phyloP scores from a whole-genome alignment of 2,329 filamentous ascomycete genomes.

The Xylariaceae sp. region DNA sequence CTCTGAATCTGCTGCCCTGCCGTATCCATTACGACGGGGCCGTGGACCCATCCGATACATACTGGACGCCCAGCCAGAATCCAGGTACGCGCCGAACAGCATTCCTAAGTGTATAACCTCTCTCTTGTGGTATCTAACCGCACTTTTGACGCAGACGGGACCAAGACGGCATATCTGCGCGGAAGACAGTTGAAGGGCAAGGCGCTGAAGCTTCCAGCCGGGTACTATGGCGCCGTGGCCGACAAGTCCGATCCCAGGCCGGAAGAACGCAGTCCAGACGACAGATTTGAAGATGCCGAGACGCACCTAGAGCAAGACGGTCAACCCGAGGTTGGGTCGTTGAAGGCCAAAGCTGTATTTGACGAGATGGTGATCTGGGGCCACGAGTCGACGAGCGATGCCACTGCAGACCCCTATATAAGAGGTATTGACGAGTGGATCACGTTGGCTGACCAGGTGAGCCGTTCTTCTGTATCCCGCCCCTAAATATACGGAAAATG shows the following conservation, averaged over 20 bases:
- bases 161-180: constrained; percentile 60
- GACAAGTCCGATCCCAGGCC: constrained; percentile 34
- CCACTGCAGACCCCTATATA: constrained; percentile 59
- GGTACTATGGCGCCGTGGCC: constrained; percentile 60
- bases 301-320: constrained; percentile 37
- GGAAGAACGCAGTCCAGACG: constrained; percentile 18
- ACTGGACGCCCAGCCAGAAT: constrained; percentile 58
- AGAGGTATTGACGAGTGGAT: constrained; percentile 78
- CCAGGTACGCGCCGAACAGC: constrained; percentile 26
- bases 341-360: constrained; percentile 62
- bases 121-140: too few species aligned
- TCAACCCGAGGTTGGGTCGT: constrained; percentile 41
- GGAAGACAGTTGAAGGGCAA: constrained; percentile 72
- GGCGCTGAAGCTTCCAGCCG: constrained; percentile 57
- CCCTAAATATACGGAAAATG: neutral
- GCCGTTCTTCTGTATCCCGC: constrained; percentile 15
- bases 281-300: constrained; percentile 30
- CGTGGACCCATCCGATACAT: constrained; percentile 53
- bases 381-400: constrained; percentile 61
- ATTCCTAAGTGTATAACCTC: constrained; percentile 8
- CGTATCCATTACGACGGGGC: constrained; percentile 71
- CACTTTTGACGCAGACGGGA: constrained; percentile 33
- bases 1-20: constrained; percentile 64
- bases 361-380: constrained; percentile 76
- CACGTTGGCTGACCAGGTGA: constrained; percentile 59